Evolutionary conservation across 306 rosid species (phyloP).

Genomic region (Ormosia emarginata): DNA sequence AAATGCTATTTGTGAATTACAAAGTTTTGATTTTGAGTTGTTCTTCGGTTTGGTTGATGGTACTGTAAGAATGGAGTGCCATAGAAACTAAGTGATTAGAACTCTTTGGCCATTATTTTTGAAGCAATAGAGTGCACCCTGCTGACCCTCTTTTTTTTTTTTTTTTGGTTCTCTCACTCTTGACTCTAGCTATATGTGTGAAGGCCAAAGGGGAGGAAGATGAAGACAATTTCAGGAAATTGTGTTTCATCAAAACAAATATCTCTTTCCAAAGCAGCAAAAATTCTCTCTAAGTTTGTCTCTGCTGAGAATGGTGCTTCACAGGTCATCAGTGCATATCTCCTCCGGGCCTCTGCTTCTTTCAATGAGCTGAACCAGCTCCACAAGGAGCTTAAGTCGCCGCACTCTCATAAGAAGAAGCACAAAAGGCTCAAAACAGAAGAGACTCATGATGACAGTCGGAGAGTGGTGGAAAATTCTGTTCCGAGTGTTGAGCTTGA

Average conservation of each 20-base stretch:
- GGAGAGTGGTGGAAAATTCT: neutral
- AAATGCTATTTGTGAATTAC: neutral
- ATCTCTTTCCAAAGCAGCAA: slow-evolving; percentile 36
- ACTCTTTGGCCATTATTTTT: no score
- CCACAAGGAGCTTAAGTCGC: slow-evolving; percentile 27
- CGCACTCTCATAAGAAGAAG: slow-evolving; percentile 25
- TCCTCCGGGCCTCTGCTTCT: slow-evolving; percentile 20
- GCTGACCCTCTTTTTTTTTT: neutral
- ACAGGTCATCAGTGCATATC: slow-evolving; percentile 15
- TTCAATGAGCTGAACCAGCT: slow-evolving; percentile 35
- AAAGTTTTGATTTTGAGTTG: neutral
- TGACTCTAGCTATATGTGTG: neutral
- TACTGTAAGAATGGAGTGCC: neutral
- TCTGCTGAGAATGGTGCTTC: slow-evolving; percentile 43
- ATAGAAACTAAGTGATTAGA: no score
- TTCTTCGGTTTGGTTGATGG: neutral
- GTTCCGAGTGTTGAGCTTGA: neutral
- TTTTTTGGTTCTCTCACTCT: neutral
- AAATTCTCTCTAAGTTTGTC: slow-evolving; percentile 31
- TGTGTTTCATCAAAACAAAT: slow-evolving; percentile 15
- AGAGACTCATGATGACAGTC: neutral
- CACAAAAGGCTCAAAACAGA: neutral
- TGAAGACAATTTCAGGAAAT: slow-evolving; percentile 25
- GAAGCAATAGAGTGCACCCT: neutral
- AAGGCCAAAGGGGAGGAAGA: neutral